These are phyloP conservation scores for Avena sativa DNA, from an alignment of 176 grass and related monocot species.

Conservation along the genomic window DNA sequence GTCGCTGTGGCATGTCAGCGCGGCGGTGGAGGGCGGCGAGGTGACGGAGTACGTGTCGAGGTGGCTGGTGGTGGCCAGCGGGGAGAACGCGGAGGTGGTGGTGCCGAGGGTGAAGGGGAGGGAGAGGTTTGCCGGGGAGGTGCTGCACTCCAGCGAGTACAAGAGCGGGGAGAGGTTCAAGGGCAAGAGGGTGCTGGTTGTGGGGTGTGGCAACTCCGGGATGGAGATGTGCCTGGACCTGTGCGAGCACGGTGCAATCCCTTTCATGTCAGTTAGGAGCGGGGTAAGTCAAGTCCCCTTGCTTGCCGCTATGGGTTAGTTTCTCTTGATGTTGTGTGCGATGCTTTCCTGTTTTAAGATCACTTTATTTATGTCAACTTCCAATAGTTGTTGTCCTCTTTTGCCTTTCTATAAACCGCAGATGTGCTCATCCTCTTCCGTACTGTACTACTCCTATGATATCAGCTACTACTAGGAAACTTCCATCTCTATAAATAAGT, in stretches of 20 bases:
- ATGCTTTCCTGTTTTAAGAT: neutral
- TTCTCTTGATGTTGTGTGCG: constrained; percentile 8
- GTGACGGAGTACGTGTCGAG: constrained; percentile 62
- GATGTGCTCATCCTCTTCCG: neutral
- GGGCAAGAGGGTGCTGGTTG: constrained; percentile 77
- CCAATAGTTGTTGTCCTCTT: neutral
- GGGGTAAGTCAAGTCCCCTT: constrained; percentile 55
- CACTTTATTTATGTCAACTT: neutral
- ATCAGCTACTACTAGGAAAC: too few species aligned
- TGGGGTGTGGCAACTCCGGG: constrained; percentile 94
- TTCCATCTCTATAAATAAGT: too few species aligned
- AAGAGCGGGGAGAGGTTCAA: constrained; percentile 71
- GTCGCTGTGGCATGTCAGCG: constrained; percentile 67
- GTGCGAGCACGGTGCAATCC: constrained; percentile 75
- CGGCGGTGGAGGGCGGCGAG: neutral
- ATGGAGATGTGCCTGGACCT: constrained; percentile 98
- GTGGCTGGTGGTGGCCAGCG: constrained; percentile 92
- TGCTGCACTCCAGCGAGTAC: constrained; percentile 84
- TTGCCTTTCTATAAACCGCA: neutral
- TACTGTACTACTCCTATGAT: neutral
- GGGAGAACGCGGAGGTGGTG: constrained; percentile 89
- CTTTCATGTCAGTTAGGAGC: constrained; percentile 93
- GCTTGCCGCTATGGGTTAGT: neutral
- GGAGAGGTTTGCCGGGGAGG: constrained; percentile 71
- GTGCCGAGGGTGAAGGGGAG: constrained; percentile 73